Base-by-base conservation (phyloP, 192 early-diverging fungal genomes). In the Dissophora ornata region DNA sequence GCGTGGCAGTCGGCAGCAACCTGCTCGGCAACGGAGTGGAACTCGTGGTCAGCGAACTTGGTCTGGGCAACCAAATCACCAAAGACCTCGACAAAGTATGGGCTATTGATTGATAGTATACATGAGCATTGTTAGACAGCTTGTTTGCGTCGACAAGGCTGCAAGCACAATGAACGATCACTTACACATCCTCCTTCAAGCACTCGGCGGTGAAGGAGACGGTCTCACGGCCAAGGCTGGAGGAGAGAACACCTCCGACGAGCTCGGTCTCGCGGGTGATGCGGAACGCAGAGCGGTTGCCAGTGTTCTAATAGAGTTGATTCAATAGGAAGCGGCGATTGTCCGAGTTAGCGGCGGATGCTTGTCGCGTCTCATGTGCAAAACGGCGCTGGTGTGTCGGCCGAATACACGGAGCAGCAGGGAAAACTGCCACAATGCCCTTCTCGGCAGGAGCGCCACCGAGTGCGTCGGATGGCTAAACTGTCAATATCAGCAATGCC, bases 191-290 rank as follows among this genome's bases (percentile, higher is more conserved):
- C 61, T 93, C 93, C 51, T 87, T 82, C 73, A 99, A 89, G 87
- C 96, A 96, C 78, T 94, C 91, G 58, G 93, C 91, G n/a, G 88
- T 91, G 84, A 93, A 86, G 51, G 92, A 82, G 68, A 96, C 83
- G 83, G 87, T 85, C 73, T 99, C 97, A 41, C 96, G 90, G 19
- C 86, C 90, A 49, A 94, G 85, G 74, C 88, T 84, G 29, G 97
- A 85, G 45, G 88, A 90, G 66, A 98, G 83, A 40, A 88, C 84
- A 68, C 92, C 94, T 49, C 97, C 97, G 50, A 92, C 86, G 48
- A 97, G 86, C 87, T 97, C 95, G 51, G 95, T 88, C 81, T 98
- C 94, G 69, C 95, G 95, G 62, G 92, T 80, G 48, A 89, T 91
- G 57, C 94, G 93, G 81, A 94, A 90, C 61, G 93, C 87, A 62